Conservation (phyloP, 345 rosid genomes). For the Camelina neglecta region DNA sequence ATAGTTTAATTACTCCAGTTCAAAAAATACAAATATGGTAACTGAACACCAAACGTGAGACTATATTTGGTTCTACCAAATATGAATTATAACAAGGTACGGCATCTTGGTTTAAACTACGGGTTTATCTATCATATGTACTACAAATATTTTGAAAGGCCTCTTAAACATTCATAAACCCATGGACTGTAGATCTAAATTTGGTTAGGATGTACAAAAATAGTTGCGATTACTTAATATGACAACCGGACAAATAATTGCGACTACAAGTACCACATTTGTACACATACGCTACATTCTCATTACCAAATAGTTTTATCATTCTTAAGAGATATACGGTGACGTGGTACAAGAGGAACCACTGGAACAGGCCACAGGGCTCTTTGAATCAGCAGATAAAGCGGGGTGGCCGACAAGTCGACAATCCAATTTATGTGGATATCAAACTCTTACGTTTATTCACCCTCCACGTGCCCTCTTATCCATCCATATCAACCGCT, state of each 20-base stretch:
- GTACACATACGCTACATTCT: slow-evolving; percentile 31
- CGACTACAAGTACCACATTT: slow-evolving; percentile 27
- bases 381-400: slow-evolving; percentile 52
- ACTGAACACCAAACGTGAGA: neutral
- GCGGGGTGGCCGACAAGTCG: slow-evolving; percentile 85
- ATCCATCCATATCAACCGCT: slow-evolving; percentile 34
- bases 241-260: slow-evolving; percentile 29
- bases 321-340: slow-evolving; percentile 9
- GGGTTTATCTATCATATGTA: neutral
- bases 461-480: slow-evolving; percentile 55
- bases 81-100: neutral
- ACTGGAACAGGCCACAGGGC: slow-evolving; percentile 24
- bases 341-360: slow-evolving; percentile 41
- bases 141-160: neutral
- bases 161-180: neutral
- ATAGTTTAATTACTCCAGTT: neutral
- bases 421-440: slow-evolving; percentile 65
- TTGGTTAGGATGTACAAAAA: neutral
- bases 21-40: neutral
- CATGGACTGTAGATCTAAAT: neutral
- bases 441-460: slow-evolving; percentile 35
- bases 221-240: neutral
- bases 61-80: neutral
- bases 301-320: slow-evolving; percentile 33
- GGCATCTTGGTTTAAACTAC: neutral